phyloP scores from a whole-genome alignment of 208 protist genomes.

The Leishmania mexicana region DNA sequence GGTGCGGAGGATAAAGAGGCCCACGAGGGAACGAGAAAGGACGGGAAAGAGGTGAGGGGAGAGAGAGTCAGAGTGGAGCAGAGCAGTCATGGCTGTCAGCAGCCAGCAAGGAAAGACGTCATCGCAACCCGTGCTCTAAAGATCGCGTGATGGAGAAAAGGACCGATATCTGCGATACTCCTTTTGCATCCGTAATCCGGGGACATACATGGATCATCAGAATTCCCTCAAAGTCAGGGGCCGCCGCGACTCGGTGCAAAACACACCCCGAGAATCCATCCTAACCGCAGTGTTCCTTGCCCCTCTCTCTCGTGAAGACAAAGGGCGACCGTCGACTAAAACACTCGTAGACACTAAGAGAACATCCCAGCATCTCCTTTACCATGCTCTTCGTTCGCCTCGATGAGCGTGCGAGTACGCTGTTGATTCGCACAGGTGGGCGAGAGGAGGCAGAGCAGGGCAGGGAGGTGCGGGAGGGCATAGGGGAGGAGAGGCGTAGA shows the following conservation, averaged over 20 bases:
- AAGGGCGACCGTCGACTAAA: background rate
- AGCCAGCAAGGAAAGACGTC: too few relatives aligned
- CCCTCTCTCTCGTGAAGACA: background rate
- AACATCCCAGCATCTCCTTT: background rate
- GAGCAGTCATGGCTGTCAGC: background rate
- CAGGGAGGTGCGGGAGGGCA: background rate
- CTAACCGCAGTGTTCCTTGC: background rate
- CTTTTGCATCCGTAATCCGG: background rate
- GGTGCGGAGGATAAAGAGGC: background rate
- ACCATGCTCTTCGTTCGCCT: background rate
- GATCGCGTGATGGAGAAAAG: background rate
- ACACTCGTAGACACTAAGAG: background rate
- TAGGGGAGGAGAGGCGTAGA: background rate
- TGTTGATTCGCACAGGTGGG: background rate
- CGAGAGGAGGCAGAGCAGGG: background rate
- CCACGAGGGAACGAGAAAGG: background rate
- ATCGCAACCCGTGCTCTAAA: background rate
- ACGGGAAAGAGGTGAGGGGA: background rate
- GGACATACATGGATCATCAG: background rate
- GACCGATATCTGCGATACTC: background rate
- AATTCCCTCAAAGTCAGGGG: background rate
- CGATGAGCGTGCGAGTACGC: background rate
- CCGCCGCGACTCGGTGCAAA: background rate
- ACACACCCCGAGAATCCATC: background rate
- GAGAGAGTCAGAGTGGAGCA: background rate